These are phyloP conservation scores for Aspergillus pseudoterreus DNA, from an alignment of 2,329 filamentous ascomycete genomes.

Conservation along the genomic window DNA sequence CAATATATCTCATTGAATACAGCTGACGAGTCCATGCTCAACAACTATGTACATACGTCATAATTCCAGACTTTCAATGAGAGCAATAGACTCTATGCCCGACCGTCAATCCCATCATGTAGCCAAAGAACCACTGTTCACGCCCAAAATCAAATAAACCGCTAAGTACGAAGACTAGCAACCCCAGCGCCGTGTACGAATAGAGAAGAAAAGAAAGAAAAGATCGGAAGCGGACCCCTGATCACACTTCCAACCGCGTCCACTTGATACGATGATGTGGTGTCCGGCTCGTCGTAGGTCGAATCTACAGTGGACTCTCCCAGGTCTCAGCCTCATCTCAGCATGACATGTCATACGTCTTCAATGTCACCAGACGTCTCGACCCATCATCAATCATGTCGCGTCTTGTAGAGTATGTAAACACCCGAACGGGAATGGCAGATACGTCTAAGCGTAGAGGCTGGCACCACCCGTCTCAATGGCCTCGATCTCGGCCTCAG, in stretches of 20 bases:
- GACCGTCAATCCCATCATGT: constrained; percentile 16
- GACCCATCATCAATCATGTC: constrained; percentile 3
- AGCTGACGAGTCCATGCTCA: too few relatives aligned
- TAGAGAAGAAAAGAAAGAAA: constrained; percentile 10
- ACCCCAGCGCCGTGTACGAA: constrained; percentile 31
- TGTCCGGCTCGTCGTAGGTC: neutral
- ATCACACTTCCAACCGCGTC: neutral
- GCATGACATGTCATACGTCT: neutral
- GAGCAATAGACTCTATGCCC: constrained; percentile 16
- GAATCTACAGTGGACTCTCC: neutral
- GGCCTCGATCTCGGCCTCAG: constrained; percentile 84
- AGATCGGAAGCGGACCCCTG: neutral
- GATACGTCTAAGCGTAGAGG: constrained; percentile 46
- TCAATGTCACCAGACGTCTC: neutral
- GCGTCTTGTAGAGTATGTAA: constrained; percentile 7
- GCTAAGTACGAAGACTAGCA: constrained; percentile 21
- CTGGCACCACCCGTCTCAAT: constrained; percentile 89
- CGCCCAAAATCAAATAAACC: constrained; percentile 15
- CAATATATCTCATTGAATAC: too few relatives aligned
- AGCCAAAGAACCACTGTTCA: constrained; percentile 15
- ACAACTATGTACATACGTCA: neutral
- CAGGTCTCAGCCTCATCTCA: neutral
- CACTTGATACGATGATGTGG: neutral
- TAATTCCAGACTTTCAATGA: constrained; percentile 13
- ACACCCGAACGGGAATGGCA: too few relatives aligned